These are phyloP conservation scores for Eimeria zaria DNA, from an alignment of 169 alveolate genomes.

Conservation along the genomic window DNA sequence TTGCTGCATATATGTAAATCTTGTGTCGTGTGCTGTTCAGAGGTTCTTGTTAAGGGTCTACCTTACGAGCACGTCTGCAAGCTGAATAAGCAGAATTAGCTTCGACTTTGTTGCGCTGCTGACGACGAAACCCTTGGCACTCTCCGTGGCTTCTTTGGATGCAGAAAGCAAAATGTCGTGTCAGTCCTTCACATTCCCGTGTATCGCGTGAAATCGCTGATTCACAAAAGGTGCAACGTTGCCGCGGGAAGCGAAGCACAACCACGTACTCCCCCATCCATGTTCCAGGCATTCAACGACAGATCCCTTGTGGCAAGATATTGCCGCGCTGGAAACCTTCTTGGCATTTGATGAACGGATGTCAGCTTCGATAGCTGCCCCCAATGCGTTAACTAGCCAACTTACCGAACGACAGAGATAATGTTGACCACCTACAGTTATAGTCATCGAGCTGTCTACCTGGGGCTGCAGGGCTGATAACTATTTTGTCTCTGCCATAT, in stretches of 20 bases:
- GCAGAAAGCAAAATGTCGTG: background rate
- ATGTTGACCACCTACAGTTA: background rate
- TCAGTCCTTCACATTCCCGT: background rate
- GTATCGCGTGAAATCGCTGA: background rate
- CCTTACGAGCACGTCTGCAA: conserved; percentile 85
- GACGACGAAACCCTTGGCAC: background rate
- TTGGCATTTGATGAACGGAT: background rate
- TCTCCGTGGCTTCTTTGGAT: background rate
- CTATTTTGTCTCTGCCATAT: background rate
- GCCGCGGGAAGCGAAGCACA: background rate
- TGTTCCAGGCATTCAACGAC: background rate
- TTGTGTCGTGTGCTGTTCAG: background rate
- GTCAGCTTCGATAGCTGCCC: background rate
- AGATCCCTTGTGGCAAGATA: background rate
- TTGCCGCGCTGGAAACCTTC: background rate
- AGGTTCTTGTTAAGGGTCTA: conserved; percentile 61
- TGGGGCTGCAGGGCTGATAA: background rate
- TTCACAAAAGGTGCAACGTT: background rate
- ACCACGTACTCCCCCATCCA: background rate
- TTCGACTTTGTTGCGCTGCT: background rate
- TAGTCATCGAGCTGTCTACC: background rate
- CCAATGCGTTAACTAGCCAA: background rate
- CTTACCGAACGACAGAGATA: background rate
- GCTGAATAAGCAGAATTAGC: background rate
- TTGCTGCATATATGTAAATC: background rate